A percentile compares a stretch with the other conserved stretches of the same genome.
Evolutionary conservation across 768 basidiomycete species (phyloP).

Genomic region (Podaxis rugospora): DNA sequence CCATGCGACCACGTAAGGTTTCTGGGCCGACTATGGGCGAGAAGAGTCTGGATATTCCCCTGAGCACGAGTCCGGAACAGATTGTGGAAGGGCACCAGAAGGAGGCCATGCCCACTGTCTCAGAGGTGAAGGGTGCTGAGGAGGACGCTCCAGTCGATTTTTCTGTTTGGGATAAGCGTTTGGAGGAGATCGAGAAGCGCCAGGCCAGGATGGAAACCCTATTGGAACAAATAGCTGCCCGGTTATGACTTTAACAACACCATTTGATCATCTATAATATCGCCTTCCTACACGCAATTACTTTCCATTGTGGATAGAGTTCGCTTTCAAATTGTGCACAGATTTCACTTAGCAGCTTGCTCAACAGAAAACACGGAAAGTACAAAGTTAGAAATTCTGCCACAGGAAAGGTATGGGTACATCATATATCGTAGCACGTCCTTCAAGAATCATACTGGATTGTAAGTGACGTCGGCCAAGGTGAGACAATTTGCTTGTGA

Average conservation of each 20-base stretch:
- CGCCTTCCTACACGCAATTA: not conserved
- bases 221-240: slow-evolving; percentile 32
- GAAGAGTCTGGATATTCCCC: slow-evolving; percentile 1
- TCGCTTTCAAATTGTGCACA: not conserved
- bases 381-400: not conserved
- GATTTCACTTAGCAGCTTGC: not conserved
- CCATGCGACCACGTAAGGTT: not conserved
- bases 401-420: not conserved
- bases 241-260: not conserved
- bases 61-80: slow-evolving; percentile 14
- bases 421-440: not conserved
- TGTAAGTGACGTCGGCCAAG: slow-evolving; percentile 69
- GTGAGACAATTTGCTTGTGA: slow-evolving; percentile 38
- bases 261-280: not conserved
- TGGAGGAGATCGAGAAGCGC: slow-evolving; percentile 36
- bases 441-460: slow-evolving; percentile 38
- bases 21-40: slow-evolving; percentile 6
- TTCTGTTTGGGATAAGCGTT: not conserved
- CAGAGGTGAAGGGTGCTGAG: not conserved
- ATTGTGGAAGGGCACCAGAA: slow-evolving; percentile 3
- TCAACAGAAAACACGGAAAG: not conserved
- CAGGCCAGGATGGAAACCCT: slow-evolving; percentile 45
- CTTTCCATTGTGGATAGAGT: not conserved
- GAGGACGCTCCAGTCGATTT: not conserved
- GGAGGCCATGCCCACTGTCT: slow-evolving; percentile 5